A percentile compares a stretch with the other conserved stretches of the same genome.
Evolutionary conservation across 73 alveolate species (phyloP).

Genomic region (Paramecium tetraurelia): DNA sequence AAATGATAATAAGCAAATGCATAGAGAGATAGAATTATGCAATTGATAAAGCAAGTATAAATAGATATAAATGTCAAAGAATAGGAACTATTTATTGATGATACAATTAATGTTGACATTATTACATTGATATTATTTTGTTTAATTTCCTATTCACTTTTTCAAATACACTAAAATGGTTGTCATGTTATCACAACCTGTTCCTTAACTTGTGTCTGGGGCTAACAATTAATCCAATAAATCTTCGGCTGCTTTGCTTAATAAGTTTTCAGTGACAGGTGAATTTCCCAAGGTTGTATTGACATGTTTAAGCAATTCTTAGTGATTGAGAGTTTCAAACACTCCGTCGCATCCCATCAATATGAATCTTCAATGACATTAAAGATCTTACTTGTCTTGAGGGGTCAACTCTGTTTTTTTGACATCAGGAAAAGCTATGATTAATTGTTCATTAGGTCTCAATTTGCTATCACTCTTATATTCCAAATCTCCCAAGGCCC

Average conservation of each 20-base stretch:
- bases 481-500: constrained; percentile 83
- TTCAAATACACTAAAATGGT: constrained; percentile 65
- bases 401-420: background rate
- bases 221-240: constrained; percentile 77
- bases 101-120: background rate
- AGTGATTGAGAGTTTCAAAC: constrained; percentile 50
- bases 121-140: background rate
- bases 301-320: constrained; percentile 12
- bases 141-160: background rate
- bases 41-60: too few species aligned
- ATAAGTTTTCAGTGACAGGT: background rate
- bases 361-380: constrained; percentile 31
- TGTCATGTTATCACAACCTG: constrained; percentile 90
- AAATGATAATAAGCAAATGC: too few species aligned
- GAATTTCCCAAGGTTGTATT: background rate
- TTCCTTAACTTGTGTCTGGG: constrained; percentile 66
- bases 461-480: constrained; percentile 56
- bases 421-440: constrained; percentile 57
- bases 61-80: constrained; percentile 70
- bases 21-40: too few species aligned
- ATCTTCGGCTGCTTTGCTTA: constrained; percentile 63
- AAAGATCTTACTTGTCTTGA: background rate
- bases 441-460: constrained; percentile 33
- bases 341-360: constrained; percentile 64
- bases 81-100: constrained; percentile 76